These are phyloP conservation scores for Elsinoe perseae DNA, from an alignment of 2,329 filamentous ascomycete genomes.

Conservation along the genomic window DNA sequence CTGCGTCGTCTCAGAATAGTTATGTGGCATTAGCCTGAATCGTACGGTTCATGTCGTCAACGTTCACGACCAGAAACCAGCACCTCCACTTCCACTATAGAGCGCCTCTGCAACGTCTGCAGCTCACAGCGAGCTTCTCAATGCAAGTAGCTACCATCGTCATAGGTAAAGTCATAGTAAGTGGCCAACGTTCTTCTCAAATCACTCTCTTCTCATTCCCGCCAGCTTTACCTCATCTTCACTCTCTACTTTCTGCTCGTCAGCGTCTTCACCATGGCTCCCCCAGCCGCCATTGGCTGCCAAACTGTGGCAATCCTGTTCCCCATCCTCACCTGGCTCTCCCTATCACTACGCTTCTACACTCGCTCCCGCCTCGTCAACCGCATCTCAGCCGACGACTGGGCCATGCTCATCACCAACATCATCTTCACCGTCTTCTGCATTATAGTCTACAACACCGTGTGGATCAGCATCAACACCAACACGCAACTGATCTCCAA, in stretches of 20 bases:
- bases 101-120: neutral
- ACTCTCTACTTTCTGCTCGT: neutral
- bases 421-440: slow-evolving; percentile 7
- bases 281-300: neutral
- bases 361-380: neutral
- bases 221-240: neutral
- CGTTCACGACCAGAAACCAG: neutral
- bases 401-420: slow-evolving; percentile 1
- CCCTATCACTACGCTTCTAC: neutral
- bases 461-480: neutral
- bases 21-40: neutral
- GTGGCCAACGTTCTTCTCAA: neutral
- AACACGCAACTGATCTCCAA: neutral
- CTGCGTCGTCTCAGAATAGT: neutral
- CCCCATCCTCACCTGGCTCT: neutral
- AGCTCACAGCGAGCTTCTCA: neutral
- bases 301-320: neutral
- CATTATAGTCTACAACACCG: neutral
- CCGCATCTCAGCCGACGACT: neutral
- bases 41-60: neutral
- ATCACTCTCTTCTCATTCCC: neutral
- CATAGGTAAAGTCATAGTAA: neutral
- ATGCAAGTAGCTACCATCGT: neutral
- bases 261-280: neutral
- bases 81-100: neutral